These are phyloP conservation scores for Globisporangium recalcitrans DNA, from an alignment of 352 stramenopile genomes.

Conservation along the genomic window DNA sequence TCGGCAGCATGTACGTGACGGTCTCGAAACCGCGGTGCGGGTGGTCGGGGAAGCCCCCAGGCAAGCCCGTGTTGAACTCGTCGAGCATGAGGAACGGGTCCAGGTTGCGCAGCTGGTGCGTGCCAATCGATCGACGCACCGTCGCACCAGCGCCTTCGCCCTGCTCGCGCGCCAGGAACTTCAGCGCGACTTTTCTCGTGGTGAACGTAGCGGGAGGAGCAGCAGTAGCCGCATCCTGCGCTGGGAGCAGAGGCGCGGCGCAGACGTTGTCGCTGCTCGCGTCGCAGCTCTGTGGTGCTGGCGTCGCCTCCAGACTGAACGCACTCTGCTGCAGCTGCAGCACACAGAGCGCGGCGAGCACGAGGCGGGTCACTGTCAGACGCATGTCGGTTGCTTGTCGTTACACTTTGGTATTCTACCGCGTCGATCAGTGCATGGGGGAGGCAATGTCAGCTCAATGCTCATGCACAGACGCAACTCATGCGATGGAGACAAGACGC, in stretches of 20 bases:
- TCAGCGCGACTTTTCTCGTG: constrained; percentile 34
- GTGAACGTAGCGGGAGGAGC: constrained; percentile 12
- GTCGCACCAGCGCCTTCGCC: constrained; percentile 47
- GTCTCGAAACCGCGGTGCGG: constrained; percentile 91
- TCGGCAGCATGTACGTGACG: constrained; percentile 85
- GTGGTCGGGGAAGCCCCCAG: constrained; percentile 88
- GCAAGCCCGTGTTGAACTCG: constrained; percentile 43
- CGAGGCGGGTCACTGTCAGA: background rate
- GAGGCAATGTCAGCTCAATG: background rate
- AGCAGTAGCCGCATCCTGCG: background rate
- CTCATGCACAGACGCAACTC: background rate
- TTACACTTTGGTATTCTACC: background rate
- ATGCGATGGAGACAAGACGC: background rate
- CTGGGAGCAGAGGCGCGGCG: background rate
- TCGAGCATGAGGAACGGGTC: constrained; percentile 63
- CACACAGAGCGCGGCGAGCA: constrained; percentile 3
- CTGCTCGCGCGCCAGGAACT: constrained; percentile 54
- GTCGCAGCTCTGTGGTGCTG: constrained; percentile 1
- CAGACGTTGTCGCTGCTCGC: background rate
- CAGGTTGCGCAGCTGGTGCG: constrained; percentile 35
- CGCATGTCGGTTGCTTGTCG: background rate
- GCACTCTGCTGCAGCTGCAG: constrained; percentile 5
- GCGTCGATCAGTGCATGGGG: too few species aligned
- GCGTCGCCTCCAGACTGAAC: constrained; percentile 3
- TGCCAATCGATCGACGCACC: constrained; percentile 52